A percentile compares a stretch with the other conserved stretches of the same genome.
These are phyloP conservation scores for Phoenix dactylifera DNA, from an alignment of 176 grass and related monocot genomes.

Conservation along the genomic window DNA sequence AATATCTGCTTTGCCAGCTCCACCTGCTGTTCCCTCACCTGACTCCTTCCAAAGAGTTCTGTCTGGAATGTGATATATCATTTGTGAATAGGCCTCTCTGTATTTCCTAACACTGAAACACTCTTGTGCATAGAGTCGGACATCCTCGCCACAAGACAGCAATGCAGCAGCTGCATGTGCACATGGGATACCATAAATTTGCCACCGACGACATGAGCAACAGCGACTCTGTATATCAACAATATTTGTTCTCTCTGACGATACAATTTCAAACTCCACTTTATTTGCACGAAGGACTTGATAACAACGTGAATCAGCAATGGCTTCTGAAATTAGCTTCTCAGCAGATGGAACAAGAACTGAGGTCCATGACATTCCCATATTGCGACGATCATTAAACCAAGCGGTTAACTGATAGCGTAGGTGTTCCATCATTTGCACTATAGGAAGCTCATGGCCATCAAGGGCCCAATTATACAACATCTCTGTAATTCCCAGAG, in stretches of 20 bases:
- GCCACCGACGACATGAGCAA: conserved; percentile 88
- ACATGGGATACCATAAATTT: conserved; percentile 86
- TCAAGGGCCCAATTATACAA: background rate
- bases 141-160: conserved; percentile 83
- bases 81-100: conserved; percentile 62
- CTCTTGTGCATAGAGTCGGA: conserved; percentile 58
- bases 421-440: background rate
- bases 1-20: conserved; percentile 40
- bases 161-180: conserved; percentile 88
- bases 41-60: conserved; percentile 51
- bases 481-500: background rate
- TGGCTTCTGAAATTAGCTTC: background rate
- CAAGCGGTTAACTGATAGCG: background rate
- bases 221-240: conserved; percentile 71
- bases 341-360: conserved; percentile 15
- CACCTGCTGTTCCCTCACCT: conserved; percentile 24
- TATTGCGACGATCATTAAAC: background rate
- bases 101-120: conserved; percentile 83
- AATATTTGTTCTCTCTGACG: conserved; percentile 90
- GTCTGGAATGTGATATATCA: conserved; percentile 63
- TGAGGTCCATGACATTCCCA: background rate
- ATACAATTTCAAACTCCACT: conserved; percentile 36
- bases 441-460: background rate
- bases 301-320: background rate
- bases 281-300: background rate